Evolutionary conservation across 2,329 filamentous ascomycete species (phyloP).

Genomic region (Cladosporium sp.): DNA sequence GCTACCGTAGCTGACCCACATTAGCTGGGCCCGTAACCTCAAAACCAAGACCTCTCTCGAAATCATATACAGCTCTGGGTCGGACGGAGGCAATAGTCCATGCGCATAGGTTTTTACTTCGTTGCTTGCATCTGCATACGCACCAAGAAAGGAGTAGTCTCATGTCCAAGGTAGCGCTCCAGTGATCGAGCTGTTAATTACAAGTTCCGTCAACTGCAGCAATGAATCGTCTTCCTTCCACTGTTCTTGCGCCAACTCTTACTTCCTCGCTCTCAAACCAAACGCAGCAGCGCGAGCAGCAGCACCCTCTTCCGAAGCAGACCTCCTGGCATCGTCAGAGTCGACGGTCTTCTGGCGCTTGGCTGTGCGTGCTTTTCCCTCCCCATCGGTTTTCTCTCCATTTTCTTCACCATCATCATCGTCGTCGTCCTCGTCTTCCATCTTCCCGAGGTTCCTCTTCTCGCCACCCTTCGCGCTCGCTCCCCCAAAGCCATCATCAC

Average conservation of each 20-base stretch:
- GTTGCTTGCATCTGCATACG: too few relatives aligned
- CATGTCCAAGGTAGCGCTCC: too few relatives aligned
- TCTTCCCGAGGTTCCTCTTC: not conserved
- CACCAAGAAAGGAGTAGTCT: too few relatives aligned
- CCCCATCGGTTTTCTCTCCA: not conserved
- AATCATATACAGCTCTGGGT: too few relatives aligned
- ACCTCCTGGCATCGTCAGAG: not conserved
- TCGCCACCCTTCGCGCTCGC: not conserved
- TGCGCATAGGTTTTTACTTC: too few relatives aligned
- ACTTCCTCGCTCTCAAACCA: conserved; percentile 6
- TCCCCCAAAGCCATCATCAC: not conserved
- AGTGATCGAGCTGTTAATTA: too few relatives aligned
- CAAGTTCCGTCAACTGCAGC: too few relatives aligned
- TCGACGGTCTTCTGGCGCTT: not conserved
- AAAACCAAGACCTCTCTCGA: too few relatives aligned
- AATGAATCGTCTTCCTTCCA: too few relatives aligned
- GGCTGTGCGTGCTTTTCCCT: not conserved
- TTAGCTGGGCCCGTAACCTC: too few relatives aligned
- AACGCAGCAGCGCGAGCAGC: conserved; percentile 2
- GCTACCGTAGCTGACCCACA: too few relatives aligned
- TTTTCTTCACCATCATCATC: not conserved
- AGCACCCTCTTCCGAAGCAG: not conserved
- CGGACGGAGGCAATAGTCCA: too few relatives aligned
- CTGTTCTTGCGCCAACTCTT: not conserved
- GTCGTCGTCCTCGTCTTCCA: not conserved